Evolutionary conservation across 495 filamentous ascomycete species (phyloP), one percentile per base, ranked within the genome.

Genomic region (Penicillium paradoxum): DNA sequence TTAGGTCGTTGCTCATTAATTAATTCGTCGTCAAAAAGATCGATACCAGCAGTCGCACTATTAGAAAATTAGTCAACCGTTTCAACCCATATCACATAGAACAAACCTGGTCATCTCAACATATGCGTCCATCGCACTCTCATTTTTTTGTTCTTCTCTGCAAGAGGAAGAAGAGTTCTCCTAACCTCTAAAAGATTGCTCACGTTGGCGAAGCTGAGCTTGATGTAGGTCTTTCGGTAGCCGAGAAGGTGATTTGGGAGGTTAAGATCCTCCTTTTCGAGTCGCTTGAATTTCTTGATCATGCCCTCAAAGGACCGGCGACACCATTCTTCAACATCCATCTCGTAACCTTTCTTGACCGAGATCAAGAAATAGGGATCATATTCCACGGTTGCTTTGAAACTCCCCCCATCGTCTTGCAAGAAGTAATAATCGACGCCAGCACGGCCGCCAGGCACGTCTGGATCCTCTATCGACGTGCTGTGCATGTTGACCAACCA

Each of bases 381-480:
- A 64, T 96, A 96, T 68, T 95, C 89, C 53, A 97, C 74, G 17
- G 92, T 97, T 36, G 93, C 91, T 69, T 97, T 97, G 79, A 97
- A 99, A 21, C 88, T 96, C 19, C 81, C 81, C 10, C 92, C 91
- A 62, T 91, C 88, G 49, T 97, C 90, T 63, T 93, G 90, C 43
- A 99, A 83, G 71, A 99, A 97, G 71, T 96, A 99, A 71, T 86
- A 97, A 70, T 99, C 95, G 48, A 99, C 85, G 6, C 86, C 93
- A 2, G 93, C 90, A 55, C 90, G 81, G 41, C 92, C 91, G 49
- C 87, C 85, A 10, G 84, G 83, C 5, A 89, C 74, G 53, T 90
- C 89, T 18, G 89, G 78, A 68, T 97, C 92, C 64, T 95, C 87
- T 32, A 97, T 76, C 17, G 81, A 83, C 0, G 93, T 97, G 36